A percentile compares a stretch with the other conserved stretches of the same genome.
Conservation (phyloP, 306 rosid species). For the Luffa acutangula region DNA sequence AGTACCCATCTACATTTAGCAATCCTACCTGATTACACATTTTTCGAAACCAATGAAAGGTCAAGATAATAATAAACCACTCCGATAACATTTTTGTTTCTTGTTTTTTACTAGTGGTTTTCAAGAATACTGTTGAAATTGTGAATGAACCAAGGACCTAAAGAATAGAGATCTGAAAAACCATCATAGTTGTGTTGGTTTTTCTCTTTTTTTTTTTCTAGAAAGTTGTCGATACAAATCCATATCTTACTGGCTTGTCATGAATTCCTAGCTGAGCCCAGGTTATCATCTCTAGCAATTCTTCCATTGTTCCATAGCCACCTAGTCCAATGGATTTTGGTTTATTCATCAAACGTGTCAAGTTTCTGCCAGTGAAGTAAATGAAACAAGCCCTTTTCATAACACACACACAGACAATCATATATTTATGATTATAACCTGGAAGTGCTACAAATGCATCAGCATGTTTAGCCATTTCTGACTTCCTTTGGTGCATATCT, state of each 20-base stretch:
- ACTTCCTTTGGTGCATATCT: slow-evolving; percentile 59
- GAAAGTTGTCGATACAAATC: background rate
- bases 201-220: background rate
- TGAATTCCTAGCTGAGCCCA: slow-evolving; percentile 32
- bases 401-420: background rate
- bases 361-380: background rate
- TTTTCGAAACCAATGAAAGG: background rate
- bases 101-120: background rate
- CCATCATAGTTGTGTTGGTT: background rate
- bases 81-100: background rate
- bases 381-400: background rate
- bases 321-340: background rate
- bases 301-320: slow-evolving; percentile 30
- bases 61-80: background rate
- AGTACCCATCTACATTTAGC: slow-evolving; percentile 61
- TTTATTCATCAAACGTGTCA: background rate
- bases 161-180: background rate
- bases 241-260: slow-evolving; percentile 22
- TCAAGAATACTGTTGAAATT: background rate
- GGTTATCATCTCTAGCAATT: slow-evolving; percentile 21
- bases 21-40: slow-evolving; percentile 44
- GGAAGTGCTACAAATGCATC: slow-evolving; percentile 70
- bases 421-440: slow-evolving; percentile 21
- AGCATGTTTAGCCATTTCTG: slow-evolving; percentile 55
- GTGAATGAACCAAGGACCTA: background rate